These are phyloP conservation scores for Claviceps sp. DNA, from an alignment of 2,329 filamentous ascomycete genomes.

Conservation along the genomic window DNA sequence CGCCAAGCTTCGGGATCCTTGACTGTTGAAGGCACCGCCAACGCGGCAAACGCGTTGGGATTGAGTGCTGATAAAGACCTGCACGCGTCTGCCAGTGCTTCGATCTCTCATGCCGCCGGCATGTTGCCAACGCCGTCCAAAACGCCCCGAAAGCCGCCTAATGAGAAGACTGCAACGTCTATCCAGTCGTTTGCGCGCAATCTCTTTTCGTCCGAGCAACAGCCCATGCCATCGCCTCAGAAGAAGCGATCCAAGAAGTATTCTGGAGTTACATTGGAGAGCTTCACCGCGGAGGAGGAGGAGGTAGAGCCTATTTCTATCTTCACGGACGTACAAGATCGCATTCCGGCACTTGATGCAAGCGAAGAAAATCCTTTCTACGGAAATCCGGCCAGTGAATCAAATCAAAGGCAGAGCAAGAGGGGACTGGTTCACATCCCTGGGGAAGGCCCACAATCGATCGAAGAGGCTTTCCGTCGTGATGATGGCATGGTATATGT, in stretches of 20 bases:
- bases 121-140: constrained; percentile 70
- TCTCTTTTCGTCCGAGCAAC: constrained; percentile 46
- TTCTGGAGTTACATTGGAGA: constrained; percentile 39
- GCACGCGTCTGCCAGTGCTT: constrained; percentile 14
- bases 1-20: constrained; percentile 33
- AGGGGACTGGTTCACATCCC: constrained; percentile 40
- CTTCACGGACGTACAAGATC: constrained; percentile 69
- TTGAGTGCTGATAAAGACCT: constrained; percentile 14
- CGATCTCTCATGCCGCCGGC: constrained; percentile 24
- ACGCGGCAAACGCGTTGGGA: constrained; percentile 29
- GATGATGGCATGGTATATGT: constrained; percentile 62
- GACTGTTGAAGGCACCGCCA: constrained; percentile 28
- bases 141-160: constrained; percentile 54
- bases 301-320: constrained; percentile 52
- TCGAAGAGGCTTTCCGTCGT: constrained; percentile 50
- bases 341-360: constrained; percentile 53
- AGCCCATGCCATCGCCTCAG: constrained; percentile 44
- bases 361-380: constrained; percentile 62
- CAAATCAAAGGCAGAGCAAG: constrained; percentile 38
- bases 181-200: constrained; percentile 45
- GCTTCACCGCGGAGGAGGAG: constrained; percentile 43
- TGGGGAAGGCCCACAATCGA: constrained; percentile 41
- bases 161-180: constrained; percentile 34
- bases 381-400: constrained; percentile 29
- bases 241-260: constrained; percentile 46